Evolutionary conservation across 2,329 filamentous ascomycete genomes (phyloP), one percentile per base, ranked within the genome.

Genomic region (Xylariaceae sp.): DNA sequence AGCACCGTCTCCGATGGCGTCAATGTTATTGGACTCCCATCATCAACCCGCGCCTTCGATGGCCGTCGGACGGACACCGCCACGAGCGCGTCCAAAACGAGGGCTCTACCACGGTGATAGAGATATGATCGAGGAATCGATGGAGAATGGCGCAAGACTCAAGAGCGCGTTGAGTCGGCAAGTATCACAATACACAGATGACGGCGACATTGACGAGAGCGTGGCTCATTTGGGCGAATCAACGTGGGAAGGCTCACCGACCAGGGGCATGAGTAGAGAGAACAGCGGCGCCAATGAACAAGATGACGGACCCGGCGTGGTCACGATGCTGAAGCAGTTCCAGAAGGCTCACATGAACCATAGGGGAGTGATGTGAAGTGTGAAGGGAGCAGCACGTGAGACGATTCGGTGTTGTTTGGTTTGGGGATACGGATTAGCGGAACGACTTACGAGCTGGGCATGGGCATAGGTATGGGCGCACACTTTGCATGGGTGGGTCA

Each of bases 21-120:
- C 87, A 1, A 81, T 88, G 60, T 75, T 91, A 1, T 75, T 91
- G 2, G 88, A 91, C 69, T 84, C 87, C 2, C 87, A 88, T 65
- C 85, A 91, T 58, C 87, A 91, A 57, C 87, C 87, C 4, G 74
- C 77, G 1, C 73, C 74, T 1, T 75, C 78, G 7, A 73, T 73
- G 4, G 68, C 74, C 37, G 72, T 72, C 1, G 71, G 65, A 19
- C 74, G 76, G 40, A 80, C 76, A 49, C 65, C 73, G n/a, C 73
- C 80, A 56, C 71, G 74, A 50, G 69, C 71, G 11, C 76, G 78
- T 27, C 70, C 73, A 60, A 63, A 75, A 62, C 72, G 72, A 55
- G 71, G 74, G 65, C 73, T 67, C 50, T 76, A 76, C 62, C 77
- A 73, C 47, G 74, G 68, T 35, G 81, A 74, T 59, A 72, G 67